Conservation (phyloP, 306 rosid species). For the Vigna nakashimae region DNA sequence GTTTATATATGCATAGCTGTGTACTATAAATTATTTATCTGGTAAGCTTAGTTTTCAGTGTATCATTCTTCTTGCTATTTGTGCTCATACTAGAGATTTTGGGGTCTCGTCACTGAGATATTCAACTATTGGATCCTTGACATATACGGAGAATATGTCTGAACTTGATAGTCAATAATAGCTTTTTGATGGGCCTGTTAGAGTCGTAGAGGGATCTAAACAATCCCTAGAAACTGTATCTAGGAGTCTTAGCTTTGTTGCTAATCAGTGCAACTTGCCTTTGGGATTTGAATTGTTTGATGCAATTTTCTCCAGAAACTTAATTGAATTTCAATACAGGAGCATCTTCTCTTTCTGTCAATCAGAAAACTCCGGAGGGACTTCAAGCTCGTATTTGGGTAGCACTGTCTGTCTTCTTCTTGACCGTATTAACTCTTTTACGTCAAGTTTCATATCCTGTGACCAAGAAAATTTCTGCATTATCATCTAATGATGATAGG, state of each 20-base stretch:
- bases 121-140: conserved; percentile 8
- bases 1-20: background rate
- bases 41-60: background rate
- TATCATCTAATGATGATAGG: conserved; percentile 52
- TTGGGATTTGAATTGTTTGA: conserved; percentile 34
- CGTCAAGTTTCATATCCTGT: conserved; percentile 54
- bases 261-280: conserved; percentile 7
- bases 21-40: background rate
- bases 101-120: conserved; percentile 10
- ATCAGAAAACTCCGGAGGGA: conserved; percentile 58
- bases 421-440: conserved; percentile 62
- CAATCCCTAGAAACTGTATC: background rate
- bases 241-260: conserved; percentile 4
- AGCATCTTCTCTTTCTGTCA: conserved; percentile 48
- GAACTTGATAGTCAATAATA: background rate
- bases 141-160: background rate
- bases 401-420: conserved; percentile 70
- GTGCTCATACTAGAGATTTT: conserved; percentile 1
- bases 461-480: conserved; percentile 60
- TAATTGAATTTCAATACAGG: conserved; percentile 58
- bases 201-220: conserved; percentile 12
- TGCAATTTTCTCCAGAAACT: conserved; percentile 26
- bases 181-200: conserved; percentile 19
- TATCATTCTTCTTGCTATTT: background rate
- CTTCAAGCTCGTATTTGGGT: conserved; percentile 64